phyloP scores from a whole-genome alignment of 1,284 basidiomycete genomes.

The Ustanciosporium gigantosporum region DNA sequence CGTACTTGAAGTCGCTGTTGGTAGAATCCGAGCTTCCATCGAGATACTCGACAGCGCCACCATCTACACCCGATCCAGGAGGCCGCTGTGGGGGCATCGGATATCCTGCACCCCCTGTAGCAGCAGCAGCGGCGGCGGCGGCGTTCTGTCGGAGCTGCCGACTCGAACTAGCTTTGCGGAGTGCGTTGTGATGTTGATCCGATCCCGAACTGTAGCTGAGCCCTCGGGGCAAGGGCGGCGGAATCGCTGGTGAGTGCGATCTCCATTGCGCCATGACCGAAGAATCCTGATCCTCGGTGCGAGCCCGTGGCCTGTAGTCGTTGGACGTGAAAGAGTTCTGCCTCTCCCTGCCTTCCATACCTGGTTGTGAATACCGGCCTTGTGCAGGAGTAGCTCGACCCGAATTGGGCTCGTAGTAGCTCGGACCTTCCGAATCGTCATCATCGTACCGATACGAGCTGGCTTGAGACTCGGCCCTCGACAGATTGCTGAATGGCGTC shows the following conservation, averaged over 20 bases:
- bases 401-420: slow-evolving; percentile 22
- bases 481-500: slow-evolving; percentile 33
- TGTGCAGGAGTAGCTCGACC: slow-evolving; percentile 43
- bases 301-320: slow-evolving; percentile 37
- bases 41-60: slow-evolving; percentile 36
- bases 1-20: slow-evolving; percentile 11
- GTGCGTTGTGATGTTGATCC: slow-evolving; percentile 36
- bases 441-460: slow-evolving; percentile 36
- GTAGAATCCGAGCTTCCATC: slow-evolving; percentile 30
- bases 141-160: slow-evolving; percentile 40
- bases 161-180: slow-evolving; percentile 49
- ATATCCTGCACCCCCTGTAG: too few species aligned
- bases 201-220: slow-evolving; percentile 25
- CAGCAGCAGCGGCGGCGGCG: not conserved
- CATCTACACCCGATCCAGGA: slow-evolving; percentile 10
- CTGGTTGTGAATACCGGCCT: slow-evolving; percentile 42
- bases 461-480: slow-evolving; percentile 38
- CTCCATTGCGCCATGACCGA: slow-evolving; percentile 51
- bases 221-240: slow-evolving; percentile 40
- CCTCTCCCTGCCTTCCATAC: slow-evolving; percentile 41
- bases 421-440: slow-evolving; percentile 15
- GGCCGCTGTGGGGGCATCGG: slow-evolving; percentile 1
- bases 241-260: slow-evolving; percentile 44
- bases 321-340: slow-evolving; percentile 22
- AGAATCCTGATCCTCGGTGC: slow-evolving; percentile 53